Base-by-base conservation (phyloP, 805 yeast species). In the Myxozyma mucilagina region DNA sequence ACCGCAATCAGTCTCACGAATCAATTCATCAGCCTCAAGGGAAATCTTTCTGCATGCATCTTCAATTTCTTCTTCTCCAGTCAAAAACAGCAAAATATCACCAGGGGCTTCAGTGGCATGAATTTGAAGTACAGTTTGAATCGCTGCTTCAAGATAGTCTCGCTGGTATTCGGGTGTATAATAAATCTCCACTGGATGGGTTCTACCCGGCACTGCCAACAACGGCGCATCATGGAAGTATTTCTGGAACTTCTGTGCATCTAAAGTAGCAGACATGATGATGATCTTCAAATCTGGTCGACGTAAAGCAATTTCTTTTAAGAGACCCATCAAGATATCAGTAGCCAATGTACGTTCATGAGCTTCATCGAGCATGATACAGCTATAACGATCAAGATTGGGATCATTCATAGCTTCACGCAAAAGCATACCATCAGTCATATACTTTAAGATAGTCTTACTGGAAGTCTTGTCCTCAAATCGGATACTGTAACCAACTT, bases 401-500 rank as follows among this genome's bases (percentile, higher is more conserved):
- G 90, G 97, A 73, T 93, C 99, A 67, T 88, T 94, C 98, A 94
- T 92, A 34, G 97, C 97, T 76, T 93, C 99, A 72, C 97, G 84
- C 68, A 93, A 79, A 56, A 93, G 81, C 97, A 93, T 92, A 85
- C 99, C 99, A 79, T 93, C 99, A 10, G 99, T 93, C 97, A 93
- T 90, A 78, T 94, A 93, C 76, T 91, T 90, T 70, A 93, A 79
- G 41, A 92, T 82, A 5, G 99, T 93, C 68, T 85, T 87, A 57
- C 81, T 80, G 44, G 88, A 79, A 1, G 97, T 89, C 69, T 84
- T 89, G 76, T 93, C 92, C 69, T 94, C 98, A 72, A 93, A 93
- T 79, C 99, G 87, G 69, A 93, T 89, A 67, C 87, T 84, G 77
- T 93, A 93, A 78, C 99, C 99, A 61, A 93, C 98, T 75, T 93